These are phyloP conservation scores for Fistulinella cinereoalba DNA, from an alignment of 1,284 basidiomycete species.

Conservation along the genomic window DNA sequence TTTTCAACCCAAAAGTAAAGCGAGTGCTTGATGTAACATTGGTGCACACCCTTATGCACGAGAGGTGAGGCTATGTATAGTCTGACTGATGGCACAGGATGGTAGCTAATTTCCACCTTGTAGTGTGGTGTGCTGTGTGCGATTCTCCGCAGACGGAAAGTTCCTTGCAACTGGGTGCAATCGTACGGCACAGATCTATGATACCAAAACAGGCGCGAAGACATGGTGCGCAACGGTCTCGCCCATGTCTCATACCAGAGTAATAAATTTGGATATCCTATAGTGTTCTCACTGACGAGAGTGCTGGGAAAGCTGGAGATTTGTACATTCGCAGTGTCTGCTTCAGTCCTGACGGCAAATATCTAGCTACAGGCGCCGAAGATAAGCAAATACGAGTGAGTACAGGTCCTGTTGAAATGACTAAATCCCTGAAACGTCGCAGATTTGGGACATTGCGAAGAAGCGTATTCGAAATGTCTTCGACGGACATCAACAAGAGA, in stretches of 20 bases:
- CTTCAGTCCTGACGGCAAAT: constrained; percentile 82
- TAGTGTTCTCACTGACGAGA: constrained; percentile 70
- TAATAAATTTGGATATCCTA: constrained; percentile 14
- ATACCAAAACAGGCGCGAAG: constrained; percentile 67
- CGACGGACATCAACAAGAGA: constrained; percentile 85
- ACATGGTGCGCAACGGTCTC: constrained; percentile 46
- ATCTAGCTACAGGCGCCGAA: constrained; percentile 80
- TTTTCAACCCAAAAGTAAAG: constrained; percentile 88
- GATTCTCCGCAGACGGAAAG: constrained; percentile 80
- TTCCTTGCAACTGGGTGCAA: constrained; percentile 79
- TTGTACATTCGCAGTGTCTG: constrained; percentile 83
- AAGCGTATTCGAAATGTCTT: constrained; percentile 72
- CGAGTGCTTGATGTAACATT: constrained; percentile 83
- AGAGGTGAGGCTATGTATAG: constrained; percentile 61
- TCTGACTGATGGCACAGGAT: not conserved
- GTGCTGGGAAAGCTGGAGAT: constrained; percentile 64
- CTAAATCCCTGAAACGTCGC: constrained; percentile 10
- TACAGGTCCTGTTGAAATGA: constrained; percentile 11
- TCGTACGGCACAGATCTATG: constrained; percentile 73
- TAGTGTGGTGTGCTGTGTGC: constrained; percentile 80
- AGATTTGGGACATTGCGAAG: constrained; percentile 87
- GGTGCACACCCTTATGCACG: constrained; percentile 89
- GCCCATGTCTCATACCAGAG: not conserved
- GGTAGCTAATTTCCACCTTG: constrained; percentile 9
- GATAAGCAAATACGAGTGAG: constrained; percentile 79